These are phyloP conservation scores for Rubus idaeus DNA, from an alignment of 306 rosid genomes.

Conservation along the genomic window DNA sequence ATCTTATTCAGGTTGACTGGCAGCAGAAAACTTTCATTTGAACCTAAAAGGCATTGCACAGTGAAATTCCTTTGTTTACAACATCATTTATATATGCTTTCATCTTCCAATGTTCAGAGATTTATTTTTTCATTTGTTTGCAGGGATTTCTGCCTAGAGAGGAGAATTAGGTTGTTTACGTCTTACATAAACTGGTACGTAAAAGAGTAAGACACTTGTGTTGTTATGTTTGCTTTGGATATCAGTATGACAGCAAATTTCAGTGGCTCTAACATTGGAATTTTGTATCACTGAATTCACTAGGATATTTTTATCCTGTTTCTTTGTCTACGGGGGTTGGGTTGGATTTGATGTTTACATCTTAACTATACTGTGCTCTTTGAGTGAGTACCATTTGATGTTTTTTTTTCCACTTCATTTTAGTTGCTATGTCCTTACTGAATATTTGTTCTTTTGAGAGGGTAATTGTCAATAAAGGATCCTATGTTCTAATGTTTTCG, in stretches of 20 bases:
- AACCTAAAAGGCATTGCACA: background rate
- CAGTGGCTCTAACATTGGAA: background rate
- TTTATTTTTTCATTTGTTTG: background rate
- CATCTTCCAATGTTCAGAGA: background rate
- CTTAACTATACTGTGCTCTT: too few relatives aligned
- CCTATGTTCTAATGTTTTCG: background rate
- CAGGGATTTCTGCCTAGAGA: conserved; percentile 9
- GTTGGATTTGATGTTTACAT: background rate
- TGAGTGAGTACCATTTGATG: background rate
- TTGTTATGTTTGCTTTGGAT: background rate
- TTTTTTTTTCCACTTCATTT: background rate
- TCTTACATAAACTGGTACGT: background rate
- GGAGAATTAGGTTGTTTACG: conserved; percentile 5
- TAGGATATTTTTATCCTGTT: background rate
- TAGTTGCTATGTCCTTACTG: background rate
- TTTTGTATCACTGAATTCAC: background rate
- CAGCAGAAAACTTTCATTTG: background rate
- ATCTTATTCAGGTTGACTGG: background rate
- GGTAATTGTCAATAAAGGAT: background rate
- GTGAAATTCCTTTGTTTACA: background rate
- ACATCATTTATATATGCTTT: conserved; percentile 1
- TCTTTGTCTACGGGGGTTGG: background rate
- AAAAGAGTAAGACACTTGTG: background rate
- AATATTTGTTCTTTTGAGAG: background rate
- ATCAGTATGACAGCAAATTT: background rate